Conservation (phyloP, 352 stramenopile genomes). For the Pythium phragmiticola region DNA sequence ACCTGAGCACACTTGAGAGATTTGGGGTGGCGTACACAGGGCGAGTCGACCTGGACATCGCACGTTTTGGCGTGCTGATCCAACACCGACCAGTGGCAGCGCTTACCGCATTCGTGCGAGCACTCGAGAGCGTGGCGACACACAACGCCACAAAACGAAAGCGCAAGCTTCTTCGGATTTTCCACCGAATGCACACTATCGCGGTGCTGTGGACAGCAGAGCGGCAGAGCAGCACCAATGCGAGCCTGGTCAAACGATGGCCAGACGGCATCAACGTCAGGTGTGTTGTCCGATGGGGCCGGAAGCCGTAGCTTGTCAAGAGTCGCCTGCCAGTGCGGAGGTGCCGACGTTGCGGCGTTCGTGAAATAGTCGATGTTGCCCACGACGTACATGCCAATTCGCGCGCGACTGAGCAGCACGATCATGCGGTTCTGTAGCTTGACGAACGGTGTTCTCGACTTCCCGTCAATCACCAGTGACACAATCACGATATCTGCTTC, state of each 20-base stretch:
- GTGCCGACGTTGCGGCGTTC: constrained; percentile 27
- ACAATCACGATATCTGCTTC: constrained; percentile 88
- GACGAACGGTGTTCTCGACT: constrained; percentile 85
- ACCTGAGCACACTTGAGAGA: constrained; percentile 53
- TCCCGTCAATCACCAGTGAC: constrained; percentile 87
- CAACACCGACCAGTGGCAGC: constrained; percentile 68
- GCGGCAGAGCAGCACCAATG: constrained; percentile 56
- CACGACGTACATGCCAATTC: constrained; percentile 84
- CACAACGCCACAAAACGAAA: constrained; percentile 77
- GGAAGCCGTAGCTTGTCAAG: constrained; percentile 51
- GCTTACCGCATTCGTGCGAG: constrained; percentile 61
- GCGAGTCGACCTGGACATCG: constrained; percentile 54
- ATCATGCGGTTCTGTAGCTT: constrained; percentile 90
- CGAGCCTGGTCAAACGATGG: constrained; percentile 38
- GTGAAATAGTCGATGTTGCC: constrained; percentile 84
- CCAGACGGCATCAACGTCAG: constrained; percentile 25
- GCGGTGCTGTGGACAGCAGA: constrained; percentile 81
- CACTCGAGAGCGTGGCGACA: constrained; percentile 59
- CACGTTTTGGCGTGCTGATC: constrained; percentile 62
- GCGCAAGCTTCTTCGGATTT: constrained; percentile 35
- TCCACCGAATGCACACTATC: constrained; percentile 25
- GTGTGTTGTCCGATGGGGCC: constrained; percentile 40
- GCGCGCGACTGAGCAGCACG: constrained; percentile 81
- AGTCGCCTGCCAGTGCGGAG: constrained; percentile 74
- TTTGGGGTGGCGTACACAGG: constrained; percentile 54